Conservation (phyloP, 2,329 filamentous ascomycete genomes). For the Scedosporium boydii region DNA sequence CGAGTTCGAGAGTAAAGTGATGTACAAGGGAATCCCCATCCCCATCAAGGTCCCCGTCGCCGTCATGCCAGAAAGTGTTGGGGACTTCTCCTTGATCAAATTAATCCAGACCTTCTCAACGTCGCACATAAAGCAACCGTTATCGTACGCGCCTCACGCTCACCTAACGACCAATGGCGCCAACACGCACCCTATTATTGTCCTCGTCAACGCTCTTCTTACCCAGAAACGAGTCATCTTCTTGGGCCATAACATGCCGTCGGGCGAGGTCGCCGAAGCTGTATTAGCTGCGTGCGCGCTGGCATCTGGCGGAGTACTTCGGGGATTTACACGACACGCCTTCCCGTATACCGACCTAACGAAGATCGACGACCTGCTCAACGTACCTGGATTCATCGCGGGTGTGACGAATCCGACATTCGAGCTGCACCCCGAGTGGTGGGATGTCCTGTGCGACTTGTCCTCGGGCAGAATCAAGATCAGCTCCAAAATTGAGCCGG, state of each 20-base stretch:
- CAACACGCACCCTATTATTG: conserved; percentile 86
- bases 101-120: conserved; percentile 90
- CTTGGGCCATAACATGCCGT: conserved; percentile 87
- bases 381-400: conserved; percentile 94
- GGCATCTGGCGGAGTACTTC: conserved; percentile 81
- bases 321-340: conserved; percentile 90
- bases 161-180: conserved; percentile 89
- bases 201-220: conserved; percentile 85
- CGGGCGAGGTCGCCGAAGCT: conserved; percentile 93
- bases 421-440: conserved; percentile 92
- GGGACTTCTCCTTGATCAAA: conserved; percentile 95
- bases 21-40: conserved; percentile 94
- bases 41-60: conserved; percentile 94
- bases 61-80: conserved; percentile 88
- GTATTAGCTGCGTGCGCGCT: conserved; percentile 93
- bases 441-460: conserved; percentile 92
- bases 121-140: conserved; percentile 70
- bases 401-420: conserved; percentile 97
- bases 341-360: conserved; percentile 98
- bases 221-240: conserved; percentile 97
- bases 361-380: conserved; percentile 92
- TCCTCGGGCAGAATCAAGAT: conserved; percentile 91
- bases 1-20: conserved; percentile 90
- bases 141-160: conserved; percentile 77
- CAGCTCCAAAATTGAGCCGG: conserved; percentile 74